A percentile compares a stretch with the other conserved stretches of the same genome.
Evolutionary conservation across 768 basidiomycete species (phyloP).

Genomic region (Tremella yokohamensis): DNA sequence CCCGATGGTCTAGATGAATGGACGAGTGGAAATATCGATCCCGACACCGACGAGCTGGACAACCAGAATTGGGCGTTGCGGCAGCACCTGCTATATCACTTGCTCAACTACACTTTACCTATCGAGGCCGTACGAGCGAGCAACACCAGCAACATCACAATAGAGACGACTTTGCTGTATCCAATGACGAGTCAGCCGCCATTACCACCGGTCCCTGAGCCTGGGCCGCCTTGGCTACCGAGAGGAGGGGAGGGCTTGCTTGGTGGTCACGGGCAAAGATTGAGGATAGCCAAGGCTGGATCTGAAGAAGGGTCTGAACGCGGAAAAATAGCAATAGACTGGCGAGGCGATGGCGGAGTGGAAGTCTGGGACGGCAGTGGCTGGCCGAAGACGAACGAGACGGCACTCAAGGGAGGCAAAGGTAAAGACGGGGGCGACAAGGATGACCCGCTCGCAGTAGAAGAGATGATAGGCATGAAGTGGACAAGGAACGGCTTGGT

Average conservation of each 20-base stretch:
- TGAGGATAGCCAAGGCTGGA: constrained; percentile 60
- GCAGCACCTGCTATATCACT: constrained; percentile 89
- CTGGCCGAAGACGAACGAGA: constrained; percentile 29
- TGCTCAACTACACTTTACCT: constrained; percentile 74
- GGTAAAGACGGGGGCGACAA: constrained; percentile 1
- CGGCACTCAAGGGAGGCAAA: constrained; percentile 1
- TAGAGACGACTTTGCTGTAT: constrained; percentile 48
- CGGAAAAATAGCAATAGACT: constrained; percentile 58
- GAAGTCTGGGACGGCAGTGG: constrained; percentile 43
- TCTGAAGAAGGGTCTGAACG: constrained; percentile 33
- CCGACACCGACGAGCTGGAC: constrained; percentile 11
- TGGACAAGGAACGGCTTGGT: constrained; percentile 73
- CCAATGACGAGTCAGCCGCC: constrained; percentile 55
- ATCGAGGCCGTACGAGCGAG: constrained; percentile 48
- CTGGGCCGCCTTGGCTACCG: constrained; percentile 80
- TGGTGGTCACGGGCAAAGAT: constrained; percentile 72
- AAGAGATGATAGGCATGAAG: constrained; percentile 60
- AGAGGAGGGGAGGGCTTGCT: constrained; percentile 70
- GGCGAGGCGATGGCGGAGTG: constrained; percentile 71
- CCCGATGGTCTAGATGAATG: constrained; percentile 42
- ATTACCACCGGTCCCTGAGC: constrained; percentile 67
- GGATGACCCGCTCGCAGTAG: constrained; percentile 16
- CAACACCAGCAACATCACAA: constrained; percentile 50
- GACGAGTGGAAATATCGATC: constrained; percentile 45
- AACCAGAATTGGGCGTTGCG: constrained; percentile 65